Conservation (phyloP, 192 early-diverging fungal species). For the Rhizoclosmatium sp. region DNA sequence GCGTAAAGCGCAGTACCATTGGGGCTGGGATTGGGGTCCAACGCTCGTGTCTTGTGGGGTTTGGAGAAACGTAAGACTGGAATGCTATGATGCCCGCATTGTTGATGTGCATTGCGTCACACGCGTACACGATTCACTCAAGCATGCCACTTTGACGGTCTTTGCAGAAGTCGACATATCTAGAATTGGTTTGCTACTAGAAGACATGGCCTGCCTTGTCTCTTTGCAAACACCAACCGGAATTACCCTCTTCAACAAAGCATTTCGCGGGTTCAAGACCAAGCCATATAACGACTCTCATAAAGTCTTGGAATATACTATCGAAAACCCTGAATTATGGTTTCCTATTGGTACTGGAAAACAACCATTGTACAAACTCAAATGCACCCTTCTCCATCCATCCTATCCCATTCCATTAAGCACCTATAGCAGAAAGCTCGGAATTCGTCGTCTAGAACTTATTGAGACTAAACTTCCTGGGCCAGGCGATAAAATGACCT, state of each 20-base stretch:
- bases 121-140: background rate
- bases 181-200: background rate
- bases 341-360: slow-evolving; percentile 47
- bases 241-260: background rate
- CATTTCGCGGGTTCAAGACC: slow-evolving; percentile 14
- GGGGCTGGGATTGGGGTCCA: slow-evolving; percentile 56
- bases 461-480: slow-evolving; percentile 18
- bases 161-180: background rate
- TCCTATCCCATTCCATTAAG: slow-evolving; percentile 2
- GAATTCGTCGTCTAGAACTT: slow-evolving; percentile 13
- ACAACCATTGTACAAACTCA: slow-evolving; percentile 44
- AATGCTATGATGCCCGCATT: slow-evolving; percentile 23
- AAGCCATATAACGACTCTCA: background rate
- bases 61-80: slow-evolving; percentile 36
- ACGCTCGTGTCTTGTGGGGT: slow-evolving; percentile 42
- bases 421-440: slow-evolving; percentile 9
- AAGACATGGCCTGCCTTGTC: background rate
- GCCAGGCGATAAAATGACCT: slow-evolving; percentile 47
- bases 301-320: background rate
- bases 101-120: slow-evolving; percentile 11
- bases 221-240: slow-evolving; percentile 22
- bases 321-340: slow-evolving; percentile 47
- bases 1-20: slow-evolving; percentile 53
- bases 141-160: background rate
- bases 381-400: slow-evolving; percentile 15